Conservation (phyloP, 1,139 yeast species). For the Blastobotrys persicus region DNA sequence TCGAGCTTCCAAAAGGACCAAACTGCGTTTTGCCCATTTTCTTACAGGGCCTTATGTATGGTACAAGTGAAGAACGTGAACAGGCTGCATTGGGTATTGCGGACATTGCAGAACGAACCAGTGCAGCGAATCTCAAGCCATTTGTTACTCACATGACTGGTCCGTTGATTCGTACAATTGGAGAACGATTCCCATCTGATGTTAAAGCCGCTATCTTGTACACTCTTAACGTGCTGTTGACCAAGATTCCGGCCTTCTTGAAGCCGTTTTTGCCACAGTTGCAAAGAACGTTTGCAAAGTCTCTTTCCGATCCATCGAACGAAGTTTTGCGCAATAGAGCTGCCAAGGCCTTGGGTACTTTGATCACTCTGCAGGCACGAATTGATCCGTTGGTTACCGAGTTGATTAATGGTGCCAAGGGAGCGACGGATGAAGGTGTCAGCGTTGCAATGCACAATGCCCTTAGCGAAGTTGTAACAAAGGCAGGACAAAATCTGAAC, state of each 20-base stretch:
- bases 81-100: conserved; percentile 86
- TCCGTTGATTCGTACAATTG: conserved; percentile 95
- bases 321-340: conserved; percentile 78
- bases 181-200: conserved; percentile 88
- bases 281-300: conserved; percentile 94
- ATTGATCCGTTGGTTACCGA: conserved; percentile 91
- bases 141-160: conserved; percentile 94
- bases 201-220: conserved; percentile 88
- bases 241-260: conserved; percentile 84
- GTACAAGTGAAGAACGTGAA: conserved; percentile 80
- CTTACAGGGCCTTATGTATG: conserved; percentile 94
- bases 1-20: conserved; percentile 80
- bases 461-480: conserved; percentile 74
- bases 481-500: conserved; percentile 75
- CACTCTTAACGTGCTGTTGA: conserved; percentile 75
- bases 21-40: conserved; percentile 85
- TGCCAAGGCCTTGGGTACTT: conserved; percentile 84
- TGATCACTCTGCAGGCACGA: conserved; percentile 87
- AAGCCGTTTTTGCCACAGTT: conserved; percentile 96
- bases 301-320: conserved; percentile 71
- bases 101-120: conserved; percentile 81
- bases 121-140: conserved; percentile 75
- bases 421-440: conserved; percentile 60
- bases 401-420: conserved; percentile 70
- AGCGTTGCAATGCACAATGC: conserved; percentile 85